Percentiles rank a stretch among this genome's conserved stretches.
phyloP scores from a whole-genome alignment of 2,329 filamentous ascomycete species.

The Trichoderma simmonsii region DNA sequence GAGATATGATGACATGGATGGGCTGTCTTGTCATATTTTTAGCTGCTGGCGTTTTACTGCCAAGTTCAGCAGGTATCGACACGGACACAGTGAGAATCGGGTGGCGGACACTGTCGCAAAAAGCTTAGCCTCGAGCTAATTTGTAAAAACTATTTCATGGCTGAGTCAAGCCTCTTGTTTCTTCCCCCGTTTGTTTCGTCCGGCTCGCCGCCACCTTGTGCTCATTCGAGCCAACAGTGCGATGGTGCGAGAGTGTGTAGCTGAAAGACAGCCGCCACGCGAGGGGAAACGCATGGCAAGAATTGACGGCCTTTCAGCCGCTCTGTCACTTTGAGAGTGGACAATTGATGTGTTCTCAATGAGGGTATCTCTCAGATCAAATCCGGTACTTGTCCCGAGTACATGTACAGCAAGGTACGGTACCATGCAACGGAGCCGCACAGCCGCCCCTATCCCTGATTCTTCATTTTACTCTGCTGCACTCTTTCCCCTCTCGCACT shows the following conservation, averaged over 20 bases:
- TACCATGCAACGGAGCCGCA: background rate
- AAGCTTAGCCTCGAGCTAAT: slow-evolving; percentile 17
- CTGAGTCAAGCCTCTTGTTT: slow-evolving; percentile 6
- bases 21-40: background rate
- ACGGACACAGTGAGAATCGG: background rate
- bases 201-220: background rate
- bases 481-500: background rate
- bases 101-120: slow-evolving; percentile 11
- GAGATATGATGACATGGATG: background rate
- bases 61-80: background rate
- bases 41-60: background rate
- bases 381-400: no score
- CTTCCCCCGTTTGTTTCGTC: background rate
- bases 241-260: background rate
- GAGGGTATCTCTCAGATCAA: no score
- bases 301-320: background rate
- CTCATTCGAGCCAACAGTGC: background rate
- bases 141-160: background rate
- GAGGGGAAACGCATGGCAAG: background rate
- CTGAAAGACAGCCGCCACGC: background rate
- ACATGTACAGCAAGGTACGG: no score
- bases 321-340: background rate
- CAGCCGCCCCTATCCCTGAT: background rate
- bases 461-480: background rate
- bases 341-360: no score